Percentiles rank a stretch among this genome's conserved stretches.
phyloP scores from a whole-genome alignment of 257 asterid genomes.

The Salvia splendens region DNA sequence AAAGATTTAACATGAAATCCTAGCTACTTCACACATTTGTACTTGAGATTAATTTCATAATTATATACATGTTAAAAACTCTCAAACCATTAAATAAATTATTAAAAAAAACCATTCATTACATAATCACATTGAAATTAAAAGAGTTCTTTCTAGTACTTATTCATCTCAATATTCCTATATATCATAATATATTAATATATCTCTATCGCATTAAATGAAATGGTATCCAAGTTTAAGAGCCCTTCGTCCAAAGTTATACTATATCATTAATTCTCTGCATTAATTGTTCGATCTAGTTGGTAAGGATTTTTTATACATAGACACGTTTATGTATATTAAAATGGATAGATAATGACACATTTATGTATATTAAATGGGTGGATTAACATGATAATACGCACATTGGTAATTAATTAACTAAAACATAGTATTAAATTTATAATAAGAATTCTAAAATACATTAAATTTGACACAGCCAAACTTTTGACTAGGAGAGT shows the following conservation, averaged over 20 bases:
- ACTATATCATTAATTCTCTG: not conserved
- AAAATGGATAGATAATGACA: not conserved
- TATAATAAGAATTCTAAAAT: too few species aligned
- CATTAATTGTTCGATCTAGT: not conserved
- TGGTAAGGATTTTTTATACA: not conserved
- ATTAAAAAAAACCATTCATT: not conserved
- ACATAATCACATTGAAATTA: not conserved
- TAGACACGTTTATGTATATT: not conserved
- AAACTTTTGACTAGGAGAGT: too few species aligned
- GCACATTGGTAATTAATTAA: too few species aligned
- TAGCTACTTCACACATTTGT: too few species aligned
- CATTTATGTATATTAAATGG: not conserved
- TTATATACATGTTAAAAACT: too few species aligned
- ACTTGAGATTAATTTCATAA: too few species aligned
- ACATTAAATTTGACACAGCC: too few species aligned
- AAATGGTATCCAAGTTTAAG: not conserved
- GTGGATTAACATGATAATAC: too few species aligned
- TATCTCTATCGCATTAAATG: not conserved
- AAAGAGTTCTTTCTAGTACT: not conserved
- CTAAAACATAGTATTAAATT: too few species aligned
- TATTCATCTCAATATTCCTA: not conserved
- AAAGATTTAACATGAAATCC: too few species aligned
- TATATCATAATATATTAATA: not conserved
- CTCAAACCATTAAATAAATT: too few species aligned
- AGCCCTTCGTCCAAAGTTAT: not conserved